phyloP scores from a whole-genome alignment of 192 early-diverging fungal species.

The Backusella westeae region DNA sequence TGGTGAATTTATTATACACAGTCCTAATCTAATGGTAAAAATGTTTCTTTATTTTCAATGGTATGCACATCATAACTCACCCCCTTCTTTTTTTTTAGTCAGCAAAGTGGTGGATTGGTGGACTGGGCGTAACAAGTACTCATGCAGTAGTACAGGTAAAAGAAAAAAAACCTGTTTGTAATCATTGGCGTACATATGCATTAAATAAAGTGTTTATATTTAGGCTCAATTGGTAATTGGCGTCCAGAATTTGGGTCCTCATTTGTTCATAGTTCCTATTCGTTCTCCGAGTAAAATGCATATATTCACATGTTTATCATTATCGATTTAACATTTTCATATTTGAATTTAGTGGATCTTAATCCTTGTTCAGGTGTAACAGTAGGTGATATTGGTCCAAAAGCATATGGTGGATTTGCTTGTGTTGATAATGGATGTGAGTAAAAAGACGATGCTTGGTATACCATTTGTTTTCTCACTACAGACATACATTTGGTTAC shows the following conservation, averaged over 20 bases:
- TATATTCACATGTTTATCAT: not conserved
- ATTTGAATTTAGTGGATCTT: slow-evolving; percentile 48
- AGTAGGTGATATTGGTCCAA: slow-evolving; percentile 82
- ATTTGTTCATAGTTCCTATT: slow-evolving; percentile 75
- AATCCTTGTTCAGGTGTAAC: slow-evolving; percentile 66
- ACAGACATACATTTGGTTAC: not conserved
- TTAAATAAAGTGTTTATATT: not conserved
- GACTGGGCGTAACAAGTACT: slow-evolving; percentile 62
- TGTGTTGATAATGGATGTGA: slow-evolving; percentile 79
- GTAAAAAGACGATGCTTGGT: not conserved
- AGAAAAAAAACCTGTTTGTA: not conserved
- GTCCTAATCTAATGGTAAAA: slow-evolving; percentile 42
- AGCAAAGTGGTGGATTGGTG: slow-evolving; percentile 80
- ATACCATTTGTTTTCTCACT: not conserved
- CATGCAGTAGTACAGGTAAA: slow-evolving; percentile 69
- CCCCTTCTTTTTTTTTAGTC: slow-evolving; percentile 16
- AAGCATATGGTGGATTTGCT: slow-evolving; percentile 61
- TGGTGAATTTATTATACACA: slow-evolving; percentile 78
- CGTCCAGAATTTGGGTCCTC: slow-evolving; percentile 66
- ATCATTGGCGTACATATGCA: too few species aligned
- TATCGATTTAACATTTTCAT: not conserved
- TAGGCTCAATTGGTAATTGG: slow-evolving; percentile 65
- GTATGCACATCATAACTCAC: not conserved
- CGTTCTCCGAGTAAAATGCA: slow-evolving; percentile 46
- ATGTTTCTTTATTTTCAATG: not conserved